A percentile compares a stretch with the other conserved stretches of the same genome.
Evolutionary conservation across 148 eudicot genomes (phyloP).

Genomic region (Talinum fruticosum): DNA sequence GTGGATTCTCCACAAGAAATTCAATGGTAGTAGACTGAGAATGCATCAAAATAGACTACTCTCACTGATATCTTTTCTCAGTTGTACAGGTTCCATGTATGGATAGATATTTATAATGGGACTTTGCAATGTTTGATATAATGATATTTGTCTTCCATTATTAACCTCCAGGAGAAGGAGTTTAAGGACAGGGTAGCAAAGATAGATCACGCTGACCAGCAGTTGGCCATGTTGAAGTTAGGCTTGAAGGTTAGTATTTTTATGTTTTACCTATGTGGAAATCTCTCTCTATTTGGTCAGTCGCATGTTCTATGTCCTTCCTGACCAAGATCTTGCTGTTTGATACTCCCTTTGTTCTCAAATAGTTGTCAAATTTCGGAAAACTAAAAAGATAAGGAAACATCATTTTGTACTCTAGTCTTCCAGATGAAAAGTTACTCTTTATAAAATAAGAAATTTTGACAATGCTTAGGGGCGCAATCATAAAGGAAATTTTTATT

Average conservation of each 20-base stretch:
- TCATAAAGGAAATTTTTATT: no score
- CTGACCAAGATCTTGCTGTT: background rate
- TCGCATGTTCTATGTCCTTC: background rate
- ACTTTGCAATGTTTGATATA: background rate
- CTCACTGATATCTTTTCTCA: background rate
- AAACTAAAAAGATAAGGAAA: no score
- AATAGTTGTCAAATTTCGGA: no score
- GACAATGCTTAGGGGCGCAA: no score
- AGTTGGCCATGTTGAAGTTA: constrained; percentile 66
- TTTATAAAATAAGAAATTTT: no score
- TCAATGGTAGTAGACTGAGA: background rate
- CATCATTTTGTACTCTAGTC: no score
- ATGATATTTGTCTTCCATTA: background rate
- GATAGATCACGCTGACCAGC: constrained; percentile 74
- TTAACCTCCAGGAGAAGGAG: constrained; percentile 66
- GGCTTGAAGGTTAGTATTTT: constrained; percentile 62
- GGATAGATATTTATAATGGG: background rate
- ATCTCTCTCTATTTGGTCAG: background rate
- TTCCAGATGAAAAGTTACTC: no score
- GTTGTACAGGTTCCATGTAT: background rate
- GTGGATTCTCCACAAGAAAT: background rate
- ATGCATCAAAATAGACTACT: background rate
- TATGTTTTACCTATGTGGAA: background rate
- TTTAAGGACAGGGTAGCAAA: constrained; percentile 62
- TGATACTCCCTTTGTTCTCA: no score